Percentiles rank a stretch among this genome's conserved stretches.
Evolutionary conservation across 78 protist species (phyloP).

Genomic region (Chrysochromulina parva): DNA sequence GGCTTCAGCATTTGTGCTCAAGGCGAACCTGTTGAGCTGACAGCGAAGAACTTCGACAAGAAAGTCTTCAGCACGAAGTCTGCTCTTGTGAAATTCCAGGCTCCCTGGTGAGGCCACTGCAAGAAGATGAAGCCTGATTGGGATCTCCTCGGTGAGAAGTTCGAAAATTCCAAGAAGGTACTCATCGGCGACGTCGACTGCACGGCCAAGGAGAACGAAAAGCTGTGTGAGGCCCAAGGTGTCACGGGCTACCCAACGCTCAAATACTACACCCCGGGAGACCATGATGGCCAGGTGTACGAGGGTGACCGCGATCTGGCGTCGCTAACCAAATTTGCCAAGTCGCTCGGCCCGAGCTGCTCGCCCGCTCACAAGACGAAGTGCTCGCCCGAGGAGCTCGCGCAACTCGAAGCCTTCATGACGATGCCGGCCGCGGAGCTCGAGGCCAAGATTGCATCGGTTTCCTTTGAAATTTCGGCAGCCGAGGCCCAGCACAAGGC

Average conservation of each 20-base stretch:
- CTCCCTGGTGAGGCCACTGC: no score
- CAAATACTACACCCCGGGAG: constrained; percentile 33
- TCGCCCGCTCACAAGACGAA: background rate
- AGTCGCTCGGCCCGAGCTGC: background rate
- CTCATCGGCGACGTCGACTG: background rate
- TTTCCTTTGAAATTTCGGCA: no score
- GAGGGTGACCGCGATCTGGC: background rate
- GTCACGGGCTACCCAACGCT: constrained; percentile 51
- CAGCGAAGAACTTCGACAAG: no score
- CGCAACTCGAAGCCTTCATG: background rate
- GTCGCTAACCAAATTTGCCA: background rate
- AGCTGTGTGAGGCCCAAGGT: background rate
- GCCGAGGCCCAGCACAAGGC: background rate
- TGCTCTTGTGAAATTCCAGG: no score
- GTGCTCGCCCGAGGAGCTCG: background rate
- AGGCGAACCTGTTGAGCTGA: no score
- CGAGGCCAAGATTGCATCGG: no score
- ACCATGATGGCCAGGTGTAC: constrained; percentile 19
- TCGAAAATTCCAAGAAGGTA: background rate
- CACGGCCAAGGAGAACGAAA: background rate
- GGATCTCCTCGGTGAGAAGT: background rate
- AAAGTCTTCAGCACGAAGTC: no score
- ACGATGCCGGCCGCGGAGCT: background rate
- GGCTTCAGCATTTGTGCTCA: no score
- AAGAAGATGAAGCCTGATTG: no score